A percentile compares a stretch with the other conserved stretches of the same genome.
phyloP scores from a whole-genome alignment of 768 basidiomycete species.

The Neoboletus brunneissimus region DNA sequence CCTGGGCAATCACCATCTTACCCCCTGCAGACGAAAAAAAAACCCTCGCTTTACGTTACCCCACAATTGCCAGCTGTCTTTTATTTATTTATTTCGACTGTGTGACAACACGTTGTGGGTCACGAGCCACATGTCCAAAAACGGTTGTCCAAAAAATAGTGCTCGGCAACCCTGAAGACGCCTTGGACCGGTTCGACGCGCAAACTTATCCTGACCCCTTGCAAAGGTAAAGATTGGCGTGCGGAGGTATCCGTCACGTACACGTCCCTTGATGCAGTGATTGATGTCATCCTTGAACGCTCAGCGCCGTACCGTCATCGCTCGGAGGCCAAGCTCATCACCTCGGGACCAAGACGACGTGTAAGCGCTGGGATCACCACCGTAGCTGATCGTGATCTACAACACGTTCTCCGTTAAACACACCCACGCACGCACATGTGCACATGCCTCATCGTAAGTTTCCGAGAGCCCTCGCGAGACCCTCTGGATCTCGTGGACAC shows the following conservation, averaged over 20 bases:
- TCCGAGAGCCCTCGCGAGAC: neutral
- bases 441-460: neutral
- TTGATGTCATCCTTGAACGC: neutral
- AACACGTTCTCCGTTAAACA: neutral
- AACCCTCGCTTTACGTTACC: constrained; percentile 3
- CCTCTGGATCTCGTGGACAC: neutral
- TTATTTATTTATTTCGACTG: neutral
- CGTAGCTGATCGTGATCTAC: neutral
- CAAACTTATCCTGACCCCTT: neutral
- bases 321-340: neutral
- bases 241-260: neutral
- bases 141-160: neutral
- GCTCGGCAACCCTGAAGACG: neutral
- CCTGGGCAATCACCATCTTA: neutral
- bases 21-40: neutral
- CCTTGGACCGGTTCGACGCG: neutral
- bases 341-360: neutral
- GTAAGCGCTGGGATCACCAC: neutral
- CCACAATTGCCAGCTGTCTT: neutral
- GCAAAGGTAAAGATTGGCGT: constrained; percentile 19
- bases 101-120: neutral
- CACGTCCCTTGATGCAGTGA: constrained; percentile 7
- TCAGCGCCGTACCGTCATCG: neutral
- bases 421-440: neutral
- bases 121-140: constrained; percentile 1